Evolutionary conservation across 148 eudicot genomes (phyloP), one percentile per base, ranked within the genome.

Genomic region (Fagopyrum esculentum): DNA sequence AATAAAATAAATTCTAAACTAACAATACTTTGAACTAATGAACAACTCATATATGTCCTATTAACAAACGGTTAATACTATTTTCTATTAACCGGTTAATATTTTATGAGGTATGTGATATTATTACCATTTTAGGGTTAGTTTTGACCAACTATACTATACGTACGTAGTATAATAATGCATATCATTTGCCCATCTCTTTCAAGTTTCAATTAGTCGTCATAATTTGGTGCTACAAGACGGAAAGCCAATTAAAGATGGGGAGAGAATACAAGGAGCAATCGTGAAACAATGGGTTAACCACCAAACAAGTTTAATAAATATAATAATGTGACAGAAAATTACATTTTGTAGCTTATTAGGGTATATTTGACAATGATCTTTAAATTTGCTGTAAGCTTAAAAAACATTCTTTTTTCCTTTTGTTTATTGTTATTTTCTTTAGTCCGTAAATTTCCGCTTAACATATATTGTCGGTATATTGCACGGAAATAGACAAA

Each of bases 281-380:
- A 66, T 66, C 71, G 40, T 6, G 47, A 12, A 66, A 66, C 71
- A 35, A 66, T 66, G 71, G 71, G 40, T 66, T 35, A 63, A 30
- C 44, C 69, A 63, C 69, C 15, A 30, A 11, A 29, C 69, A 63
- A 66, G 9, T 35, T 59, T 66, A 13, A 9, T 35, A 35, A 12
- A 2, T 35, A 59, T 6, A 59, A 3, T 12, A 7, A 22, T 60
- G 9, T 7, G 4, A 26, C 5, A 26, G 9, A 22, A 7, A 60
- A 22, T 60, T 19, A 9, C 12, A 60, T 2, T 22, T 22, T 8
- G 66, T 2, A 22, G 35, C 35, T 9, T 60, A 2, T 9, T 60
- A 8, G 40, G 40, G 40, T 35, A 35, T 35, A 35, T 35, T 0
- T 35, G 40, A 35, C 40, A 35, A 35, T 1, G 40, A 35, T 35